Evolutionary conservation across 208 protist genomes (phyloP), one percentile per base, ranked within the genome.

Genomic region (Leishmania arabica): DNA sequence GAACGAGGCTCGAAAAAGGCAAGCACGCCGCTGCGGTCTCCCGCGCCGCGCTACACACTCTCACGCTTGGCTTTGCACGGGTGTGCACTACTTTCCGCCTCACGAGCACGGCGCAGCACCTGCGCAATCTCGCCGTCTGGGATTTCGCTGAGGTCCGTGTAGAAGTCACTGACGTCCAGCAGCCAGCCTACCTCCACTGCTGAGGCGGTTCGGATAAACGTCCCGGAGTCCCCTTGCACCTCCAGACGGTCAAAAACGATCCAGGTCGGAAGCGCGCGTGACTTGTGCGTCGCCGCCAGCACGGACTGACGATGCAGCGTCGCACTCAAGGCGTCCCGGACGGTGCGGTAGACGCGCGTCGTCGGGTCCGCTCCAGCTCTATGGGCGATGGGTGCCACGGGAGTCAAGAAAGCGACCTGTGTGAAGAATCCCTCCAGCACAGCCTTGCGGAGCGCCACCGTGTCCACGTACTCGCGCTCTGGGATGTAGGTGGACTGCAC

Each of bases 361-460:
- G 77, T 81, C 13, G 77, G 60, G 15, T 83, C 79, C 45, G 1
- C 9, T 21, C 58, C 21, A 9, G 34, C 62, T 34, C 15, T 58
- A 37, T 62, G 62, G 45, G 6, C n/a, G 31, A 45, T 58, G 8
- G 21, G 15, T 17, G 56, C 8, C 0, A 13, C 31, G 34, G 73
- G n/a, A 74, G 82, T 53, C 60, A 86, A 82, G 64, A 90, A 93
- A 6, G 95, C 95, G 2, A 96, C 92, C 64, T 96, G 95, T 27
- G 86, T 93, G 76, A 98, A 98, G 80, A 95, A 95, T 21, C 95
- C 95, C 65, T 96, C 90, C 51, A 98, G 82, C n/a, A 98, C 80
- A 3, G 91, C 87, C 68, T 92, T 93, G 56, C 92, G 92, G 34
- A 98, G 79, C 47, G 89, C 90, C 49, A 91, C 85, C 27, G 91